Evolutionary conservation across 768 basidiomycete species (phyloP).

Genomic region (Calocybe indica): DNA sequence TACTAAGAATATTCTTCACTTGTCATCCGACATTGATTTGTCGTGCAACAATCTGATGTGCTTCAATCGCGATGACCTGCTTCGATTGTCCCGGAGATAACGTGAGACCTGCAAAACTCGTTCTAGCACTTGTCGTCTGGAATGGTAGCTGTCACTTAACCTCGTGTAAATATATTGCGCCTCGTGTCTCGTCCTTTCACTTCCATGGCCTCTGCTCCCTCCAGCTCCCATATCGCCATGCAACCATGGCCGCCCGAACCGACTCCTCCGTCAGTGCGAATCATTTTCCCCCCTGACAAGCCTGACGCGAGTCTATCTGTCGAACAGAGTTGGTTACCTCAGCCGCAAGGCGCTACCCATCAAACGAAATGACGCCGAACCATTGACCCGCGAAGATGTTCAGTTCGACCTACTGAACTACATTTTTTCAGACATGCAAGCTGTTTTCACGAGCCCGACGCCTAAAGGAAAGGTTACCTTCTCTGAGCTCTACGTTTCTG

Average conservation of each 20-base stretch:
- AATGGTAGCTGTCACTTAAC: slow-evolving; percentile 11
- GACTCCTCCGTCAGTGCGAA: slow-evolving; percentile 41
- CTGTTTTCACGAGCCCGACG: slow-evolving; percentile 66
- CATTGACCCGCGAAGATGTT: slow-evolving; percentile 76
- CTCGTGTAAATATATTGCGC: slow-evolving; percentile 28
- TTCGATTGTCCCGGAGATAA: slow-evolving; percentile 1
- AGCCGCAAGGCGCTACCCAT: slow-evolving; percentile 71
- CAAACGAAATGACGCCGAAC: slow-evolving; percentile 79
- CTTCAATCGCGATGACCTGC: slow-evolving; percentile 12
- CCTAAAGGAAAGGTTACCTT: slow-evolving; percentile 64
- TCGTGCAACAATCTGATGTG: not conserved
- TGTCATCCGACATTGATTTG: slow-evolving; percentile 1
- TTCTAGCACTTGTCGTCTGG: slow-evolving; percentile 11
- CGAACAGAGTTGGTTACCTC: slow-evolving; percentile 48
- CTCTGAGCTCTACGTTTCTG: slow-evolving; percentile 77
- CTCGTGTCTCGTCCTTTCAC: slow-evolving; percentile 25
- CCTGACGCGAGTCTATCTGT: slow-evolving; percentile 6
- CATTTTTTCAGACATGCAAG: slow-evolving; percentile 66
- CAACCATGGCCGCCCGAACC: slow-evolving; percentile 42
- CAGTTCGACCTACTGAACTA: slow-evolving; percentile 80
- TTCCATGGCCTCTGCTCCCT: slow-evolving; percentile 41
- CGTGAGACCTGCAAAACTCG: slow-evolving; percentile 6
- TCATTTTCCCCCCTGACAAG: slow-evolving; percentile 8
- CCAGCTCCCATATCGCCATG: slow-evolving; percentile 20
- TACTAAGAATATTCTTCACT: slow-evolving; percentile 6